These are phyloP conservation scores for Penicillium riverlandense DNA, from an alignment of 495 filamentous ascomycete species.

Conservation along the genomic window DNA sequence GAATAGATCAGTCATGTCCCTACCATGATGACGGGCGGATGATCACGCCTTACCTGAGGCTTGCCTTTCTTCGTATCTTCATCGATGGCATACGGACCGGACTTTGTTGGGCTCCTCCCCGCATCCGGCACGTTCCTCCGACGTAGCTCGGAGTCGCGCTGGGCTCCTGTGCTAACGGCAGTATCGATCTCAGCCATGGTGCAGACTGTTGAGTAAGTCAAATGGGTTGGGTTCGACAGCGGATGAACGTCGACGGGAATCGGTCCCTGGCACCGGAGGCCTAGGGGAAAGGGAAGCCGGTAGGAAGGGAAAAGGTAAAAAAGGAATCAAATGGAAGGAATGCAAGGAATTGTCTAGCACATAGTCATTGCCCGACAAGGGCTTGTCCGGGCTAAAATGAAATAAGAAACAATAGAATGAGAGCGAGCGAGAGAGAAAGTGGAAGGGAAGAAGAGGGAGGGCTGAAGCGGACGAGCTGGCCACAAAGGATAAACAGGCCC, in stretches of 20 bases:
- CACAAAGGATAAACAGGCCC: no score
- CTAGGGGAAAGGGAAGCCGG: constrained; percentile 1
- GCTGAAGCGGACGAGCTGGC: no score
- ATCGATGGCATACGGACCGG: constrained; percentile 29
- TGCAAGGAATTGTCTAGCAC: no score
- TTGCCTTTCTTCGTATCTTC: constrained; percentile 59
- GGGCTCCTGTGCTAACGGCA: constrained; percentile 58
- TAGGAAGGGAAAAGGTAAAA: constrained; percentile 6
- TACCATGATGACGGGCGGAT: not conserved
- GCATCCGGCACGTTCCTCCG: constrained; percentile 64
- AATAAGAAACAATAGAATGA: no score
- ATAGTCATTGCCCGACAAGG: no score
- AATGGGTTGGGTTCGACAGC: not conserved
- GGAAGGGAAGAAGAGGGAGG: not conserved
- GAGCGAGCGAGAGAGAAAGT: not conserved
- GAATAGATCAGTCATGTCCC: no score
- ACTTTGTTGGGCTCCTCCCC: constrained; percentile 28
- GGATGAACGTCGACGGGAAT: not conserved
- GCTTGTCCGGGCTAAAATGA: no score
- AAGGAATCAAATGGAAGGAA: not conserved
- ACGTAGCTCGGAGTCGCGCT: constrained; percentile 58
- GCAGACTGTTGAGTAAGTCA: not conserved
- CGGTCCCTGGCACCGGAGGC: constrained; percentile 1
- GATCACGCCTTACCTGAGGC: constrained; percentile 20
- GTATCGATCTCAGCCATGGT: constrained; percentile 26